Conservation (phyloP, 2,329 filamentous ascomycete species). For the Calonectria hongkongensis region DNA sequence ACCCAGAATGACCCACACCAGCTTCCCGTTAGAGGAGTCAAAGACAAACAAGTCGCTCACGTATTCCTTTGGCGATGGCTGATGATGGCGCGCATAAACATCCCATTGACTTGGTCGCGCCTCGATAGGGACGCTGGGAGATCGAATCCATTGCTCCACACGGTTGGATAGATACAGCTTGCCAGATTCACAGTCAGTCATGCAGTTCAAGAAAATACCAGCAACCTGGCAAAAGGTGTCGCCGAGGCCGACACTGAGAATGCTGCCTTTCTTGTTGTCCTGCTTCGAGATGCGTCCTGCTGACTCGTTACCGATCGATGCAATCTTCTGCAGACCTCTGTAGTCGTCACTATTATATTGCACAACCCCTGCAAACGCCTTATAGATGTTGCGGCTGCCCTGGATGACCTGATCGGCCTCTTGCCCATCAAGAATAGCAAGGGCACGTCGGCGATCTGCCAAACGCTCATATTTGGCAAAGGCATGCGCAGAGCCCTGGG, state of each 20-base stretch:
- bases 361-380: neutral
- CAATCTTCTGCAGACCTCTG: neutral
- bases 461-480: neutral
- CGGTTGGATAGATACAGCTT: neutral
- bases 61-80: neutral
- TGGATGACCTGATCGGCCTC: neutral
- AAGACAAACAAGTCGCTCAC: constrained; percentile 4
- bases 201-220: neutral
- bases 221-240: constrained; percentile 8
- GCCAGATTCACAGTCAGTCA: neutral
- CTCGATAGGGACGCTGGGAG: neutral
- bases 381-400: constrained; percentile 1
- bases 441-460: neutral
- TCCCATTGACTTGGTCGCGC: neutral
- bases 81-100: neutral
- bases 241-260: neutral
- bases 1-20: constrained; percentile 5
- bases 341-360: neutral
- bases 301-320: neutral
- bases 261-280: neutral
- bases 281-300: neutral
- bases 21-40: neutral
- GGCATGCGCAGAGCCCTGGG: neutral
- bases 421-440: neutral
- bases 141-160: neutral